Evolutionary conservation across 768 basidiomycete species (phyloP).

Genomic region (Cyclocybe aegerita): DNA sequence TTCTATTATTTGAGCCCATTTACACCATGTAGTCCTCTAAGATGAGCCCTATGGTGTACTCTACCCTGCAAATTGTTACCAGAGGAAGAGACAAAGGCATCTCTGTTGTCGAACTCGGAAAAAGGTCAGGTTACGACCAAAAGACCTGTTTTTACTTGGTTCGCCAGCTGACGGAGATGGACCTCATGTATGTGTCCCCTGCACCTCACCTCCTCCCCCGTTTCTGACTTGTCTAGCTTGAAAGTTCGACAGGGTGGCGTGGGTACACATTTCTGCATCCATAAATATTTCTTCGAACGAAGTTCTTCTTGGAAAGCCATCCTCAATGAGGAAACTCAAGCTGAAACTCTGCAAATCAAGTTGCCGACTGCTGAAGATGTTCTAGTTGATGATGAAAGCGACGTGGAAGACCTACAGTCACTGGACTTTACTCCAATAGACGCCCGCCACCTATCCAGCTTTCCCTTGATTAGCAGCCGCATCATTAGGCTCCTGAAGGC

Average conservation of each 20-base stretch:
- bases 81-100: constrained; percentile 76
- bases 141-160: constrained; percentile 90
- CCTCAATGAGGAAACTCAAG: constrained; percentile 63
- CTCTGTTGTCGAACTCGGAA: constrained; percentile 75
- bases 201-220: not conserved
- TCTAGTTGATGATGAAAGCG: constrained; percentile 34
- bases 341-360: constrained; percentile 30
- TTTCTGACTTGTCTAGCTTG: constrained; percentile 39
- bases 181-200: constrained; percentile 57
- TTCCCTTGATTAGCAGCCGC: constrained; percentile 68
- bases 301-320: constrained; percentile 78
- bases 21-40: constrained; percentile 58
- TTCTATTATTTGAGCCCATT: not conserved
- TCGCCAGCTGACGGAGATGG: constrained; percentile 70
- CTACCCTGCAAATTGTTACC: constrained; percentile 81
- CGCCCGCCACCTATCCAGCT: constrained; percentile 72
- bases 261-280: constrained; percentile 76
- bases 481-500: constrained; percentile 70
- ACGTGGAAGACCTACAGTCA: constrained; percentile 21
- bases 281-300: constrained; percentile 80
- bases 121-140: constrained; percentile 80
- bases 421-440: constrained; percentile 74
- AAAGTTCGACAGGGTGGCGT: constrained; percentile 79
- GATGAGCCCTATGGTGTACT: constrained; percentile 83
- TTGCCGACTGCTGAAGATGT: constrained; percentile 22